These are phyloP conservation scores for Chlorella sp. DNA, from an alignment of 139 green algal genomes.

Conservation along the genomic window DNA sequence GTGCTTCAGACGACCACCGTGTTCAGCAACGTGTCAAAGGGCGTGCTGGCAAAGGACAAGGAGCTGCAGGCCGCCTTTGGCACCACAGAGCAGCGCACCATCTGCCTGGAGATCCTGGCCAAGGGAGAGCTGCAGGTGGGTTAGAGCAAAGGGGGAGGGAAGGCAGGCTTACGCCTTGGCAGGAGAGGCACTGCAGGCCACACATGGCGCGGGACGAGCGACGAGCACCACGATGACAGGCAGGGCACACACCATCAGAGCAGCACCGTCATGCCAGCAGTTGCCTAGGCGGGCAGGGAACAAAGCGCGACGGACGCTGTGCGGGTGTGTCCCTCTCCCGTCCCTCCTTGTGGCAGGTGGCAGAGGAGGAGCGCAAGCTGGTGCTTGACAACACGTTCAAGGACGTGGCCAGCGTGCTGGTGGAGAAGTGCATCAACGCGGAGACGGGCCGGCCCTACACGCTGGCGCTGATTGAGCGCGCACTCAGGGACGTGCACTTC, in stretches of 20 bases:
- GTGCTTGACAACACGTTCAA: conserved; percentile 82
- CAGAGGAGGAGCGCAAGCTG: conserved; percentile 89
- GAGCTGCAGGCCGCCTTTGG: conserved; percentile 88
- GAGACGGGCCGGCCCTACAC: conserved; percentile 89
- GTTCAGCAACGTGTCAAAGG: conserved; percentile 95
- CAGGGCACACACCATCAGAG: no score
- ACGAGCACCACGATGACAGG: no score
- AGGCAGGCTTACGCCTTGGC: no score
- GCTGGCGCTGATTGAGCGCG: conserved; percentile 86
- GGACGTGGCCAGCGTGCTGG: conserved; percentile 74
- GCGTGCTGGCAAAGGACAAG: conserved; percentile 82
- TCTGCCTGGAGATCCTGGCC: conserved; percentile 83
- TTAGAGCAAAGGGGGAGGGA: not conserved
- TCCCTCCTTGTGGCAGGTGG: no score
- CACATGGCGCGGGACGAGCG: no score
- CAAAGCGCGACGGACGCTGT: no score
- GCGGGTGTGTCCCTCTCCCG: no score
- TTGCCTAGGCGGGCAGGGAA: no score
- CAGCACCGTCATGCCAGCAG: no score
- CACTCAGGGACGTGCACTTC: conserved; percentile 90
- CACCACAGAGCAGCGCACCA: conserved; percentile 71
- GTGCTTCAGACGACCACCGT: conserved; percentile 93
- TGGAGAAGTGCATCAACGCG: conserved; percentile 90
- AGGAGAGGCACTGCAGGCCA: no score
- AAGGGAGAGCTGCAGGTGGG: conserved; percentile 89